Percentiles rank a stretch among this genome's conserved stretches.
These are phyloP conservation scores for Acanthamoeba comandoni DNA, from an alignment of 208 protist genomes.

Conservation along the genomic window DNA sequence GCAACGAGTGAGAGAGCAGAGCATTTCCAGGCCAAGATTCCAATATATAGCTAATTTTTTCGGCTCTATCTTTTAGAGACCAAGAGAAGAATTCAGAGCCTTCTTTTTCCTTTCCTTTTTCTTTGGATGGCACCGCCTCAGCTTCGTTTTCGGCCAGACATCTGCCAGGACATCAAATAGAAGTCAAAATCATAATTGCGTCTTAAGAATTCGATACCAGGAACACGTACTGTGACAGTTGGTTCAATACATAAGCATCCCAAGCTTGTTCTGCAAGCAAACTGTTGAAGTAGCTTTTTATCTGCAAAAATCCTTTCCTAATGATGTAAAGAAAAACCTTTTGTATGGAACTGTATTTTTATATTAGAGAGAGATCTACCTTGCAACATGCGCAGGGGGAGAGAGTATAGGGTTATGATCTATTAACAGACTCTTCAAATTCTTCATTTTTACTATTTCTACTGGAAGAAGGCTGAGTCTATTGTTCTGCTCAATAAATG, in stretches of 20 bases:
- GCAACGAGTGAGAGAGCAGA: slow-evolving; percentile 25
- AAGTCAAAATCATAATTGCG: too few species aligned
- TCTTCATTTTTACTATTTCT: background rate
- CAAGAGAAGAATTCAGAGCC: too few species aligned
- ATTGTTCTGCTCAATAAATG: too few species aligned
- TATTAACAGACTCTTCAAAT: slow-evolving; percentile 30
- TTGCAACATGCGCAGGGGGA: background rate
- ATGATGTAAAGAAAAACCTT: background rate
- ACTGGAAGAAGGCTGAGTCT: slow-evolving; percentile 27
- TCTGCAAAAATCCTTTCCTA: slow-evolving; percentile 26
- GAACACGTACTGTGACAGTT: background rate
- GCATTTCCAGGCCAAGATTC: slow-evolving; percentile 12
- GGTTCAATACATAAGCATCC: slow-evolving; percentile 51
- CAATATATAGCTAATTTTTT: too few species aligned
- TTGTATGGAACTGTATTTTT: too few species aligned
- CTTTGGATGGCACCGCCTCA: too few species aligned
- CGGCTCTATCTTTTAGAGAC: too few species aligned
- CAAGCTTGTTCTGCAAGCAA: background rate
- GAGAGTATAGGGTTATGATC: slow-evolving; percentile 33
- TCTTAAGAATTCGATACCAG: too few species aligned
- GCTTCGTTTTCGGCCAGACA: too few species aligned
- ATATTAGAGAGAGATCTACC: too few species aligned
- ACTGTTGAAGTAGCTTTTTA: slow-evolving; percentile 30
- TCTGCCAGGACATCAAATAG: too few species aligned
- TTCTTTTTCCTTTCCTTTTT: too few species aligned